Base-by-base conservation (phyloP, 1,284 basidiomycete genomes). In the Schizophyllum amplum region DNA sequence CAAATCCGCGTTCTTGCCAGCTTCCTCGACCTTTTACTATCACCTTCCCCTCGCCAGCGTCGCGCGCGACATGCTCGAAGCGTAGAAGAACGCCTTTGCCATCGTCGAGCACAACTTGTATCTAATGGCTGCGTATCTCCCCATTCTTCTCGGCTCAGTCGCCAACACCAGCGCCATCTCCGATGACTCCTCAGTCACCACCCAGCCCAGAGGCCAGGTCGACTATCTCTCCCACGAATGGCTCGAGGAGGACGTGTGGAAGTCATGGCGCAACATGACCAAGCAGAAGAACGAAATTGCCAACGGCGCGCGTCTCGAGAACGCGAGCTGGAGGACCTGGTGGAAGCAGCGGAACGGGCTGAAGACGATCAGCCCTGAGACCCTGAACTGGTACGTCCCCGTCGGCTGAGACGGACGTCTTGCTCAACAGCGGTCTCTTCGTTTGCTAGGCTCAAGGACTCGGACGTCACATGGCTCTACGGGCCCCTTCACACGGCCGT, bases 381-480 rank as follows among this genome's bases (percentile, higher is more conserved):
- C 96, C 2, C 83, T 99, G 65, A 99, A 99, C 71, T 99, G 96
- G 96, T 98, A 68, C 69, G 92, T 78, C n/a, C 58, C 52, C 54
- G 62, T 48, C 57, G 21, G 51, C 52, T 55, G 24, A 27, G 20
- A 27, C 49, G 26, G 47, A 9, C n/a, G 53, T 57, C 55, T 64
- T 56, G 52, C 53, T 48, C 54, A 54, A 49, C 23, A 46, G 20
- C 47, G 51, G 17, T 51, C 59, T 23, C 55, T 62, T 24, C 55
- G 59, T 60, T 27, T 57, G 54, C 4, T 75, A 99, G 96, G 96
- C 84, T 99, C 65, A 99, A 99, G 71, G 97, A 99, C 73, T 95
- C 92, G 24, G 96, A 99, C 70, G 96, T 99, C 25, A 99, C 97
- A 11, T 99, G 97, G 96, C 82, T 99, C 1, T 99, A 99, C 67